A percentile compares a stretch with the other conserved stretches of the same genome.
Conservation (phyloP, 2,329 filamentous ascomycete genomes). For the Penicillium concentricum region DNA sequence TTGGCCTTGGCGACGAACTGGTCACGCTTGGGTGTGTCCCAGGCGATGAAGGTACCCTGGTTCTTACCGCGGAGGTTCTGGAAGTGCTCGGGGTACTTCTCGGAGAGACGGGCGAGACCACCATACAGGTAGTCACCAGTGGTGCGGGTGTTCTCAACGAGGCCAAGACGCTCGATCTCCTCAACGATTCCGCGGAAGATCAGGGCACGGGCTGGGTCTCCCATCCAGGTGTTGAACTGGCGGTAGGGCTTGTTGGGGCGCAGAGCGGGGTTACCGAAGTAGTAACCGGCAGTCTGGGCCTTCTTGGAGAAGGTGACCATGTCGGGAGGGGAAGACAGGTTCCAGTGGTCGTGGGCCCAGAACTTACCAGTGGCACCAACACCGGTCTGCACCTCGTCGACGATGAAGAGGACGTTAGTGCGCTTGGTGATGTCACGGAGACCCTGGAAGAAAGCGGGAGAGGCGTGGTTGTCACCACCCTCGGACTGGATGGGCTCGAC, state of each 20-base stretch:
- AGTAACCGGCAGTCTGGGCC: constrained; percentile 90
- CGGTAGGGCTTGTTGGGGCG: constrained; percentile 90
- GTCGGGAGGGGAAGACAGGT: constrained; percentile 74
- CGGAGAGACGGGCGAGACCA: constrained; percentile 65
- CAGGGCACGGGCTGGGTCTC: constrained; percentile 79
- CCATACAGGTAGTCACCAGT: constrained; percentile 77
- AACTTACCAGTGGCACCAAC: constrained; percentile 90
- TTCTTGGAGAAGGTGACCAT: constrained; percentile 97
- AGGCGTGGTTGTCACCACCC: constrained; percentile 92
- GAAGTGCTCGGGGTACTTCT: constrained; percentile 74
- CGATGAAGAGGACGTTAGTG: constrained; percentile 73
- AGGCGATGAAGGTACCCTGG: constrained; percentile 89
- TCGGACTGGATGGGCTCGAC: constrained; percentile 92
- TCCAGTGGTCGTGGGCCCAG: constrained; percentile 97
- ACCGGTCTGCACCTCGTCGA: constrained; percentile 92
- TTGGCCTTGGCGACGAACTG: constrained; percentile 78
- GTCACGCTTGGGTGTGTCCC: constrained; percentile 68
- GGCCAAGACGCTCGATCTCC: constrained; percentile 71
- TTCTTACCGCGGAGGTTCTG: constrained; percentile 82
- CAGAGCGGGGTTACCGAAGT: constrained; percentile 76
- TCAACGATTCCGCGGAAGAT: constrained; percentile 83
- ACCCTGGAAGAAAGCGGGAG: constrained; percentile 79
- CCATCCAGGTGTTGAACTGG: constrained; percentile 98
- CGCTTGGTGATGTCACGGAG: constrained; percentile 73
- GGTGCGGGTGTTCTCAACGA: constrained; percentile 75